phyloP scores from a whole-genome alignment of 2,329 filamentous ascomycete species.

The Mollisiaceae sp. region DNA sequence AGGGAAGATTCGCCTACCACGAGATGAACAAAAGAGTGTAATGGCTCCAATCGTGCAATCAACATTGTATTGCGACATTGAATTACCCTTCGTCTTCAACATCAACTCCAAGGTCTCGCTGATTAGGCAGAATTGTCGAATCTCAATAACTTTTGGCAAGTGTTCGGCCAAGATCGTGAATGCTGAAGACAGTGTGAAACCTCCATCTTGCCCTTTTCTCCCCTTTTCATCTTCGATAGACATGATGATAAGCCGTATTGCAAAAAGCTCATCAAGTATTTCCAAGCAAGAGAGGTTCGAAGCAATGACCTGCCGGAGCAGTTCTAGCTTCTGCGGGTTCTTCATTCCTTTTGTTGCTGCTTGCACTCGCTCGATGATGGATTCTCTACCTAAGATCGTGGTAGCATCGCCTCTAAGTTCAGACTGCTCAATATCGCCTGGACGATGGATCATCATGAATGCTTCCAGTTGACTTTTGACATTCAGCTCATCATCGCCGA shows the following conservation, averaged over 20 bases:
- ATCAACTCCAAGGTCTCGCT: constrained; percentile 41
- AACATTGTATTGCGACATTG: constrained; percentile 43
- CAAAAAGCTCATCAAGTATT: constrained; percentile 37
- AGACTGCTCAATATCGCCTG: constrained; percentile 2
- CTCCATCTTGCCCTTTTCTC: constrained; percentile 20
- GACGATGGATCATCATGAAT: constrained; percentile 32
- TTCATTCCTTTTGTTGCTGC: constrained; percentile 23
- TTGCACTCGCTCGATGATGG: constrained; percentile 29
- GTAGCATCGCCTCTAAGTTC: constrained; percentile 27
- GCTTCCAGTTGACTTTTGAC: constrained; percentile 29
- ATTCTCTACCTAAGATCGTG: constrained; percentile 31
- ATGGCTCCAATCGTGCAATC: constrained; percentile 42
- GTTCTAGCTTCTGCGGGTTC: constrained; percentile 33
- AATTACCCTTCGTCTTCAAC: constrained; percentile 41
- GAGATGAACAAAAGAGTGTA: constrained; percentile 40
- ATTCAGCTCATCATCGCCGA: constrained; percentile 22
- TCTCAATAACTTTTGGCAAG: constrained; percentile 31
- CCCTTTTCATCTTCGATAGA: constrained; percentile 29
- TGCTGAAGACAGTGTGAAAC: constrained; percentile 34
- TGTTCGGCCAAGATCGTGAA: constrained; percentile 37
- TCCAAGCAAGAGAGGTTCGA: constrained; percentile 12
- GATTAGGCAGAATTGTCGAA: constrained; percentile 40
- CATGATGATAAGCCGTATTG: constrained; percentile 34
- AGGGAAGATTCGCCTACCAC: constrained; percentile 13
- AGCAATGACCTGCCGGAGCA: constrained; percentile 33